A percentile compares a stretch with the other conserved stretches of the same genome.
These are phyloP conservation scores for Starmerella vaccinii DNA, from an alignment of 805 yeast species.

Conservation along the genomic window DNA sequence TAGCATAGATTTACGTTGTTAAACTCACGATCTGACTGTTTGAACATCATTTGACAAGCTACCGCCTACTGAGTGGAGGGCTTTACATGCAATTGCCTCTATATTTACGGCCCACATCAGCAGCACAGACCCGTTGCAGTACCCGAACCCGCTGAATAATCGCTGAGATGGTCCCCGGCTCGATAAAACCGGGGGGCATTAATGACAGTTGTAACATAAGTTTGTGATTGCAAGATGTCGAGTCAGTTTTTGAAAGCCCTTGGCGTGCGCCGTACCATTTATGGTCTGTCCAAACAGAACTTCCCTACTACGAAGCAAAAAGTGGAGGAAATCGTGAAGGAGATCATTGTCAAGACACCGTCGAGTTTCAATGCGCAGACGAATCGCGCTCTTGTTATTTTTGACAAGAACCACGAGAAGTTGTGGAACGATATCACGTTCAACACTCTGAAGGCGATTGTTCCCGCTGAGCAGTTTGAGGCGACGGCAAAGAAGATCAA, in stretches of 20 bases:
- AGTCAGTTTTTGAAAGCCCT: constrained; percentile 18
- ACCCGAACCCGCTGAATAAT: not conserved
- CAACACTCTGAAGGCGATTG: constrained; percentile 28
- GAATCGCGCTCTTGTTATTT: constrained; percentile 40
- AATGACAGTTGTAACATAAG: no score
- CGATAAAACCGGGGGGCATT: not conserved
- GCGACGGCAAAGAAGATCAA: constrained; percentile 37
- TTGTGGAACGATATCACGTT: constrained; percentile 39
- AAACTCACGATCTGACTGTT: no score
- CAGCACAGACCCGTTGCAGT: not conserved
- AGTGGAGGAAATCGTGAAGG: constrained; percentile 36
- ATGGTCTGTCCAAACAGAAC: constrained; percentile 37
- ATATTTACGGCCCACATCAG: no score
- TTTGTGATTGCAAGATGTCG: constrained; percentile 9
- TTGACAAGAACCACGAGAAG: constrained; percentile 38
- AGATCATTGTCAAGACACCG: constrained; percentile 40
- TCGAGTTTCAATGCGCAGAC: constrained; percentile 44
- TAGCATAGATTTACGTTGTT: no score
- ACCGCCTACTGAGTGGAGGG: no score
- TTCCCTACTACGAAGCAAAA: constrained; percentile 36
- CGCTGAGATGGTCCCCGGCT: no score
- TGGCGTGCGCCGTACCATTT: constrained; percentile 40
- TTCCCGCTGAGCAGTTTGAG: constrained; percentile 33
- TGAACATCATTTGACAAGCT: no score
- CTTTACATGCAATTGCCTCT: no score